Conservation (phyloP, 1,284 basidiomycete species). For the Melampsora abietis-canadensis region DNA sequence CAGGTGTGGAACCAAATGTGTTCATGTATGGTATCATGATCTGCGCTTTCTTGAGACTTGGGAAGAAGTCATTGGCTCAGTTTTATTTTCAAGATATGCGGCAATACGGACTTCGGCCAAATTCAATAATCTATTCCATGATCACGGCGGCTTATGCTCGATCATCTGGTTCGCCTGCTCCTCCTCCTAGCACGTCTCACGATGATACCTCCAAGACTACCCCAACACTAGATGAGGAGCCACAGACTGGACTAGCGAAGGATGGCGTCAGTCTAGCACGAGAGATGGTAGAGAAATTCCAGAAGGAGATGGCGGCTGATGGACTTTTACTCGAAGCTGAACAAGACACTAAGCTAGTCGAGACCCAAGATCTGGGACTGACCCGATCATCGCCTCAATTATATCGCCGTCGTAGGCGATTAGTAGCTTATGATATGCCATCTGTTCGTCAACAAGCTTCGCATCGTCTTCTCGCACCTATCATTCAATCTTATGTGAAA, state of each 20-base stretch:
- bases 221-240: conserved; percentile 44
- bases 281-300: conserved; percentile 47
- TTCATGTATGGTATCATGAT: conserved; percentile 82
- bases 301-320: conserved; percentile 55
- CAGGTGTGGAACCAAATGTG: conserved; percentile 51
- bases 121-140: conserved; percentile 67
- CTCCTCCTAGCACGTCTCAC: conserved; percentile 37
- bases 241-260: conserved; percentile 43
- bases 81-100: conserved; percentile 73
- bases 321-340: conserved; percentile 52
- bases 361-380: too few species aligned
- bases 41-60: conserved; percentile 67
- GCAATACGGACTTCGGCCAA: conserved; percentile 65
- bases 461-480: conserved; percentile 61
- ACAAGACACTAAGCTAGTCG: too few species aligned
- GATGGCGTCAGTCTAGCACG: conserved; percentile 49
- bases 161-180: conserved; percentile 3
- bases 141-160: conserved; percentile 64
- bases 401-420: too few species aligned
- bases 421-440: neutral
- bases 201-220: conserved; percentile 57
- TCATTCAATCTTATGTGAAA: conserved; percentile 63
- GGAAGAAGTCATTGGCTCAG: conserved; percentile 63
- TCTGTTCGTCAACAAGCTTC: conserved; percentile 47
- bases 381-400: too few species aligned